These are phyloP conservation scores for Pleurostoma richardsiae DNA, from an alignment of 2,329 filamentous ascomycete genomes.

Conservation along the genomic window DNA sequence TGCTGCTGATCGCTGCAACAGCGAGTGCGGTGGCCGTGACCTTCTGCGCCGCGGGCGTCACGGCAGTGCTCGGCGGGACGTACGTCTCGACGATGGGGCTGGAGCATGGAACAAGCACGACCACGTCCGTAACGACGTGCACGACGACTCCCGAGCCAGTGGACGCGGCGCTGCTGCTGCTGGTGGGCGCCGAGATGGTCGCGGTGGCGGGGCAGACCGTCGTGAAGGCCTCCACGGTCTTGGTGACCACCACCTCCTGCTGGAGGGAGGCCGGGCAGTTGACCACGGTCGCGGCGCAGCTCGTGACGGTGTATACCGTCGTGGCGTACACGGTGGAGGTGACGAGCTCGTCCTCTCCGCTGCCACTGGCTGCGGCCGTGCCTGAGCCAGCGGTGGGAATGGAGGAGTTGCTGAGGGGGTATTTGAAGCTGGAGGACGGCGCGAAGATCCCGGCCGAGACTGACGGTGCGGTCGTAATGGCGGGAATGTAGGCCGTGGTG, in stretches of 20 bases:
- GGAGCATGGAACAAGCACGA: conserved; percentile 13
- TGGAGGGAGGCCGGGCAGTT: conserved; percentile 18
- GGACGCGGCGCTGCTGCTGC: not conserved
- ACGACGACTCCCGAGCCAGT: conserved; percentile 4
- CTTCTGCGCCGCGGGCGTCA: not conserved
- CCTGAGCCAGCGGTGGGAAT: not conserved
- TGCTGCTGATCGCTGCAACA: not conserved
- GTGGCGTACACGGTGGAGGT: conserved; percentile 10
- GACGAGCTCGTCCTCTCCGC: conserved; percentile 2
- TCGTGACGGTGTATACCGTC: conserved; percentile 13
- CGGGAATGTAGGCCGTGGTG: not conserved
- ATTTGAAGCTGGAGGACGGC: not conserved
- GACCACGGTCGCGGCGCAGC: conserved; percentile 13
- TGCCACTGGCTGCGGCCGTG: not conserved
- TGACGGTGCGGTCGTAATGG: not conserved
- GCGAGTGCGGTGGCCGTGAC: conserved; percentile 3
- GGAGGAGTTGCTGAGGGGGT: not conserved
- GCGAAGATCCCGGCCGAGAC: not conserved
- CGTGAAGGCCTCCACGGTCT: not conserved
- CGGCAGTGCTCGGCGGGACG: conserved; percentile 54
- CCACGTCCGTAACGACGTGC: conserved; percentile 12
- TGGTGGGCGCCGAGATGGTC: not conserved
- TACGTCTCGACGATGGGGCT: conserved; percentile 27
- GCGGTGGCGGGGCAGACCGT: not conserved
- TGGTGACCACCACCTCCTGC: conserved; percentile 8